Evolutionary conservation across 306 rosid genomes (phyloP).

Genomic region (Prunus campanulata): DNA sequence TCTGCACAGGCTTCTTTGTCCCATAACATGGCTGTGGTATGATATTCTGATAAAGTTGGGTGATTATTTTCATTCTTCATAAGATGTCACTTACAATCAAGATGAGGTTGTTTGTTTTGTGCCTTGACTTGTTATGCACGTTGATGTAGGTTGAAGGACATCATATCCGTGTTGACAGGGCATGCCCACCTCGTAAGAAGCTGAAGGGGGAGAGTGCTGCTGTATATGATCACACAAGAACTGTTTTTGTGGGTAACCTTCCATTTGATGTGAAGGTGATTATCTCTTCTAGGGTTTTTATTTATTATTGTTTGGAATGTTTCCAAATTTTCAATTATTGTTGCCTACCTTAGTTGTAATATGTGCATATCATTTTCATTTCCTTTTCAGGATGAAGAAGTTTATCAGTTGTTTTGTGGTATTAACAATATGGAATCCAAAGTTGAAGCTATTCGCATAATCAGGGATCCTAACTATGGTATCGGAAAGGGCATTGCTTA

Average conservation of each 20-base stretch:
- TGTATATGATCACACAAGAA: slow-evolving; percentile 76
- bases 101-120: not conserved
- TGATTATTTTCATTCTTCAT: not conserved
- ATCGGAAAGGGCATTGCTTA: slow-evolving; percentile 95
- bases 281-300: not conserved
- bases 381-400: slow-evolving; percentile 84
- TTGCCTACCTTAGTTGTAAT: slow-evolving; percentile 2
- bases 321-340: not conserved
- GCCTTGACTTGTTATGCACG: slow-evolving; percentile 3
- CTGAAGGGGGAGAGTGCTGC: slow-evolving; percentile 59
- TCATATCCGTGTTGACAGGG: slow-evolving; percentile 92
- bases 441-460: slow-evolving; percentile 77
- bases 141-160: slow-evolving; percentile 73
- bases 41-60: slow-evolving; percentile 8
- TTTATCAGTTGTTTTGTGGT: slow-evolving; percentile 77
- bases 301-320: not conserved
- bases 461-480: slow-evolving; percentile 76
- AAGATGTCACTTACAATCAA: not conserved
- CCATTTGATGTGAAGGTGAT: slow-evolving; percentile 92
- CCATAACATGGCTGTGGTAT: slow-evolving; percentile 87
- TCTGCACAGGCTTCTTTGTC: slow-evolving; percentile 81
- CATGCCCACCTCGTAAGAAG: slow-evolving; percentile 98
- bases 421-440: slow-evolving; percentile 49
- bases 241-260: slow-evolving; percentile 93
- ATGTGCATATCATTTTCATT: not conserved